These are phyloP conservation scores for Apiospora sp. DNA, from an alignment of 2,329 filamentous ascomycete species.

Conservation along the genomic window DNA sequence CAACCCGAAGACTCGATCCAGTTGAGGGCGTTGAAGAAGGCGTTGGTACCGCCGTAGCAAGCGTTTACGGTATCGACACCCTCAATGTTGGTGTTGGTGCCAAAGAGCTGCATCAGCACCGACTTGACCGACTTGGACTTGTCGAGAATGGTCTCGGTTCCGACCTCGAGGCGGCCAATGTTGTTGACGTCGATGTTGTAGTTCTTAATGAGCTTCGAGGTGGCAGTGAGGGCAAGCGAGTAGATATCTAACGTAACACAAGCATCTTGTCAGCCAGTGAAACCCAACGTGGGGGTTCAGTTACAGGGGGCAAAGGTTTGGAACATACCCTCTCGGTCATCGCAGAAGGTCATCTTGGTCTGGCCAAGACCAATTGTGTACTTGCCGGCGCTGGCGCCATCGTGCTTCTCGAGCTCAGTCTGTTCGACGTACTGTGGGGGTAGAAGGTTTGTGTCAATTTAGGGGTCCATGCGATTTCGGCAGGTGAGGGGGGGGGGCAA, in stretches of 20 bases:
- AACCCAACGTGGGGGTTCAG: constrained; percentile 32
- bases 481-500: constrained; percentile 29
- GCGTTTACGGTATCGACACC: constrained; percentile 85
- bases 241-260: constrained; percentile 73
- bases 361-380: constrained; percentile 92
- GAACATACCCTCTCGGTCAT: constrained; percentile 81
- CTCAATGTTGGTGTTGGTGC: constrained; percentile 84
- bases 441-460: constrained; percentile 36
- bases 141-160: constrained; percentile 85
- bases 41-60: constrained; percentile 88
- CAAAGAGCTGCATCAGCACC: constrained; percentile 86
- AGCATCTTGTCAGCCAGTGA: constrained; percentile 20
- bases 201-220: constrained; percentile 80
- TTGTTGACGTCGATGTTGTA: constrained; percentile 82
- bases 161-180: constrained; percentile 83
- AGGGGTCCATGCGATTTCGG: constrained; percentile 33
- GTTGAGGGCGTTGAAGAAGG: constrained; percentile 83
- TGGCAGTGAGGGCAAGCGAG: constrained; percentile 81
- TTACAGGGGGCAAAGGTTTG: constrained; percentile 26
- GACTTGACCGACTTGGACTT: constrained; percentile 93
- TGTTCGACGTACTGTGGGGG: constrained; percentile 79
- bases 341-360: constrained; percentile 92
- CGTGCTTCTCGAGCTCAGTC: constrained; percentile 83
- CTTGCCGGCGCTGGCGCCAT: constrained; percentile 82
- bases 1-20: constrained; percentile 88